Conservation (phyloP, 306 rosid genomes). For the Oemleria cerasiformis region DNA sequence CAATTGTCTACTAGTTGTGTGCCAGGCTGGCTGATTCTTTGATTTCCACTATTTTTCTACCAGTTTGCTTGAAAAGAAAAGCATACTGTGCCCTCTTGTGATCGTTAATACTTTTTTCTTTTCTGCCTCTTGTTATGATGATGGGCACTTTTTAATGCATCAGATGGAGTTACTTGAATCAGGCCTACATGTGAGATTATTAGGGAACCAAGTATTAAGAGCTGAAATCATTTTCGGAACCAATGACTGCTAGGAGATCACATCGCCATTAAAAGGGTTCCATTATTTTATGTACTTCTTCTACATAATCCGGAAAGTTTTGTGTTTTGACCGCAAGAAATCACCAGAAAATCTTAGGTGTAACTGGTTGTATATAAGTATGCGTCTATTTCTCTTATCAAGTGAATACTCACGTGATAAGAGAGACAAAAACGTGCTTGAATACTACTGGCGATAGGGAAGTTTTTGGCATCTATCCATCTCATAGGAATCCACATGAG, state of each 20-base stretch:
- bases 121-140: background rate
- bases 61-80: background rate
- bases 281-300: no score
- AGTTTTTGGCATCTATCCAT: no score
- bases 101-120: background rate
- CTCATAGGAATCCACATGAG: background rate
- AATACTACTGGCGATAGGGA: no score
- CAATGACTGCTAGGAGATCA: background rate
- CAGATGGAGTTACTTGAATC: background rate
- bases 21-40: background rate
- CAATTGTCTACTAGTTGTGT: background rate
- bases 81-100: background rate
- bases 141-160: background rate
- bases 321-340: no score
- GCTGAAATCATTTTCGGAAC: background rate
- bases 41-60: constrained; percentile 3
- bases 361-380: no score
- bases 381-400: no score
- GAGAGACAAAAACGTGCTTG: no score
- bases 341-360: no score
- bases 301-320: no score
- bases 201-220: no score
- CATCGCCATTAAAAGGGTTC: no score
- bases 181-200: background rate
- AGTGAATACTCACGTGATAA: no score